A percentile compares a stretch with the other conserved stretches of the same genome.
phyloP scores from a whole-genome alignment of 139 green algal genomes.

The Nannochloris sp. region DNA sequence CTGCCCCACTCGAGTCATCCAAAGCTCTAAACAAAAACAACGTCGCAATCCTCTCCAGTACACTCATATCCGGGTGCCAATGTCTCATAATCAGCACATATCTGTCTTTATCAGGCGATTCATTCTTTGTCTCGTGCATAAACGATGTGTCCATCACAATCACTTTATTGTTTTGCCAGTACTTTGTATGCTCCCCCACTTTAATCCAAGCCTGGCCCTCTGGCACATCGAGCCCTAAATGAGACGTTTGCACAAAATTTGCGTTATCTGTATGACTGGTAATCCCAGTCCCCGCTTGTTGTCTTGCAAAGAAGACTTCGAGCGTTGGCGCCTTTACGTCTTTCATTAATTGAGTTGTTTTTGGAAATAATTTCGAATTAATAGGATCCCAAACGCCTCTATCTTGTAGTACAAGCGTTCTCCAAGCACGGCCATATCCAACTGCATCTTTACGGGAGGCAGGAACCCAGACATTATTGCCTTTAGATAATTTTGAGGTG shows the following conservation, averaged over 20 bases:
- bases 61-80: slow-evolving; percentile 38
- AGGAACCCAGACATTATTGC: slow-evolving; percentile 31
- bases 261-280: slow-evolving; percentile 29
- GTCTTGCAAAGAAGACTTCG: slow-evolving; percentile 46
- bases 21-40: slow-evolving; percentile 40
- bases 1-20: not conserved
- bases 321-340: slow-evolving; percentile 27
- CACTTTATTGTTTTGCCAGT: slow-evolving; percentile 30
- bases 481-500: slow-evolving; percentile 17
- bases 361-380: slow-evolving; percentile 35
- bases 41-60: slow-evolving; percentile 24
- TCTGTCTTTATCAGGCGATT: slow-evolving; percentile 17
- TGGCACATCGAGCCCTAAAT: slow-evolving; percentile 35
- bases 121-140: slow-evolving; percentile 40
- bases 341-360: slow-evolving; percentile 28
- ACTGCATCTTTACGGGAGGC: slow-evolving; percentile 32
- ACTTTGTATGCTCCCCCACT: slow-evolving; percentile 23
- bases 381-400: slow-evolving; percentile 24
- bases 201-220: slow-evolving; percentile 19
- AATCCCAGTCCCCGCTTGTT: slow-evolving; percentile 33
- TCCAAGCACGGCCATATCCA: slow-evolving; percentile 42
- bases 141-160: slow-evolving; percentile 34
- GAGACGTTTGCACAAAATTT: slow-evolving; percentile 40
- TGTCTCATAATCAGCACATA: slow-evolving; percentile 50
- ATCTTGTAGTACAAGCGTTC: slow-evolving; percentile 50